Base-by-base conservation (phyloP, 371 early-diverging fungal species). In the Syncephalastrum contaminatum region DNA sequence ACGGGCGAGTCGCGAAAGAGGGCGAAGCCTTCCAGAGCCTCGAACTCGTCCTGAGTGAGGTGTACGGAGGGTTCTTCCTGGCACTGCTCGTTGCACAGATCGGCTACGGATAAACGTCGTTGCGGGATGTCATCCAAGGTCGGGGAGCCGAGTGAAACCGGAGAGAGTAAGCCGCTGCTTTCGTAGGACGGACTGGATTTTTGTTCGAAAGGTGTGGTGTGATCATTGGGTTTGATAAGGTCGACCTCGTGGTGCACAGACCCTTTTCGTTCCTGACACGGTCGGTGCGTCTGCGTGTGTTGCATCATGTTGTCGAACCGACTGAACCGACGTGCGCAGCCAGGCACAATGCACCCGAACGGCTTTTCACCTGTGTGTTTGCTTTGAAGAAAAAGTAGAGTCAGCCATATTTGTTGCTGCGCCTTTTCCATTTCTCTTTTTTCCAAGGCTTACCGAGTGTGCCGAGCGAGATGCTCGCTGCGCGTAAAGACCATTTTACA, bases 301-400 rank as follows among this genome's bases (percentile, higher is more conserved):
- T 83, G 84, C 66, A 83, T 83, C 84, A 83, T 83, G 56, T 83
- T 83, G 58, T 83, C 84, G 49, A 76, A 81, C 1, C 84, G 78
- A 54, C 81, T 83, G 57, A 83, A 83, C 19, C 64, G 76, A 21
- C 84, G 69, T 42, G 63, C 71, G 46, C 84, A 83, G 21, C 75
- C 80, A 12, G 80, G 72, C 7, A 81, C 74, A 48, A 83, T 70
- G 60, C 84, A 83, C 48, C 72, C 72, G 62, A 77, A 83, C 6
- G 84, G 84, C 63, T 83, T 83, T 67, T 83, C 84, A 41, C 84
- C 84, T 27, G 84, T 83, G 43, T 83, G 84, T 50, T 83, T 83
- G 51, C 82, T 27, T 22, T 22, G 6, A 50, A 50, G 25, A 50
- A 25, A 45, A 45, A 14, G 21, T 2, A 45, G 12, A 45, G 45